Conservation (phyloP, 495 filamentous ascomycete genomes). For the Neurospora sp. region DNA sequence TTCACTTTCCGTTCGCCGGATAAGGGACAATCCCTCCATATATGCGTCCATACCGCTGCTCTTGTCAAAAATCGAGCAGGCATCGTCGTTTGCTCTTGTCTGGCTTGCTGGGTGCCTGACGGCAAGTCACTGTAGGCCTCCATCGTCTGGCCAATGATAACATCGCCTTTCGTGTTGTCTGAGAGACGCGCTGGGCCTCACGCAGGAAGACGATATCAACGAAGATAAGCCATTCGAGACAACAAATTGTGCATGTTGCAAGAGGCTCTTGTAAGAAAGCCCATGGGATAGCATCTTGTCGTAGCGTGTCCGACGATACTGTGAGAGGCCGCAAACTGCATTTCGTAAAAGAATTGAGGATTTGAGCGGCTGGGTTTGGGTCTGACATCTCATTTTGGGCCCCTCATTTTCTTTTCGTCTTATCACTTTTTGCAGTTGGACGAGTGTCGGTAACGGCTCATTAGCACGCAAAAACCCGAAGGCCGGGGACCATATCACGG, state of each 20-base stretch:
- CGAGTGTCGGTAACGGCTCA: neutral
- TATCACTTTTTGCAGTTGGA: neutral
- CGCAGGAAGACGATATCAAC: neutral
- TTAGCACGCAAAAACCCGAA: neutral
- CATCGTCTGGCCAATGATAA: neutral
- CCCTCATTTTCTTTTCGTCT: neutral
- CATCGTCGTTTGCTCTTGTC: neutral
- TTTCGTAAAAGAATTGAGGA: neutral
- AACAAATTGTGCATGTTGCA: neutral
- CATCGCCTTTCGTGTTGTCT: neutral
- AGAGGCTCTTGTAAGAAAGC: neutral
- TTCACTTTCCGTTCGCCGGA: no score
- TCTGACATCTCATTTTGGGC: neutral
- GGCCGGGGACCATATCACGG: neutral
- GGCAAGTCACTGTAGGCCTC: neutral
- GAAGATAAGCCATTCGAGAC: neutral
- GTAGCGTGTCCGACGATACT: neutral
- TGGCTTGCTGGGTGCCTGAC: neutral
- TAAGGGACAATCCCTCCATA: no score
- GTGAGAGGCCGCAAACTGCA: neutral
- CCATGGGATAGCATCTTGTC: neutral
- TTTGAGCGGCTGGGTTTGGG: neutral
- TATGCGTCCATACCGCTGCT: no score
- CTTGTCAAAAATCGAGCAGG: no score
- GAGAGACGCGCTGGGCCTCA: neutral